These are phyloP conservation scores for Melanogaster broomeanus DNA, from an alignment of 768 basidiomycete genomes.

Conservation along the genomic window DNA sequence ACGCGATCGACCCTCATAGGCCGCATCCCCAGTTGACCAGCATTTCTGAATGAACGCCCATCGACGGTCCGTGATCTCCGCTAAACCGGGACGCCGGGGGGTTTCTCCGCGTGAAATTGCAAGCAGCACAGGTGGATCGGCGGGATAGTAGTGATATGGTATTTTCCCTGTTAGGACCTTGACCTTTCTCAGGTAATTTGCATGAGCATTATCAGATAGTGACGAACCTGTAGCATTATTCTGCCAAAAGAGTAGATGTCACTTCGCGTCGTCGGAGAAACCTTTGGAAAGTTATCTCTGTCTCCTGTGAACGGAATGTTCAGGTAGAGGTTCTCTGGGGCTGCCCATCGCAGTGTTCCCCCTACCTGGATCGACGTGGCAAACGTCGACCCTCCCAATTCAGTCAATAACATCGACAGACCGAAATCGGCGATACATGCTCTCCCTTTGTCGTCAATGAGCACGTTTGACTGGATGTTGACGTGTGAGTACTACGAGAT, in stretches of 20 bases:
- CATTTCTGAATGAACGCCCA: slow-evolving; percentile 13
- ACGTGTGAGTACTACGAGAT: too few relatives aligned
- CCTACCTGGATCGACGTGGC: slow-evolving; percentile 31
- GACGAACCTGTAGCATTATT: slow-evolving; percentile 32
- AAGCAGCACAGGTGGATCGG: slow-evolving; percentile 10
- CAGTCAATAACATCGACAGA: slow-evolving; percentile 42
- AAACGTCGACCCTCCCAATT: slow-evolving; percentile 38
- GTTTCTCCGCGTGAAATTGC: too few relatives aligned
- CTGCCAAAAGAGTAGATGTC: slow-evolving; percentile 29
- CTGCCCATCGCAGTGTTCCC: slow-evolving; percentile 45
- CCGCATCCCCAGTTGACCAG: slow-evolving; percentile 26
- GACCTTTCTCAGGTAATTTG: background rate
- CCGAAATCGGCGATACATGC: slow-evolving; percentile 44
- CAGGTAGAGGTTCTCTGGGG: slow-evolving; percentile 38
- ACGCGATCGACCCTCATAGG: slow-evolving; percentile 21
- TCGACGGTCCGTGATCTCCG: slow-evolving; percentile 6
- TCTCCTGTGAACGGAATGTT: slow-evolving; percentile 6
- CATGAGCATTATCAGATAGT: too few relatives aligned
- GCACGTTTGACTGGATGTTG: slow-evolving; percentile 14
- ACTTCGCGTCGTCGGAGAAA: slow-evolving; percentile 9
- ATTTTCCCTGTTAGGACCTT: slow-evolving; percentile 14
- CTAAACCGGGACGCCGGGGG: slow-evolving; percentile 6
- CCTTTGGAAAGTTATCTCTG: slow-evolving; percentile 9
- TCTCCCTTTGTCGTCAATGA: slow-evolving; percentile 11
- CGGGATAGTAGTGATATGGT: slow-evolving; percentile 12